These are phyloP conservation scores for Talaromyces amestolkiae DNA, from an alignment of 2,329 filamentous ascomycete species.

Conservation along the genomic window DNA sequence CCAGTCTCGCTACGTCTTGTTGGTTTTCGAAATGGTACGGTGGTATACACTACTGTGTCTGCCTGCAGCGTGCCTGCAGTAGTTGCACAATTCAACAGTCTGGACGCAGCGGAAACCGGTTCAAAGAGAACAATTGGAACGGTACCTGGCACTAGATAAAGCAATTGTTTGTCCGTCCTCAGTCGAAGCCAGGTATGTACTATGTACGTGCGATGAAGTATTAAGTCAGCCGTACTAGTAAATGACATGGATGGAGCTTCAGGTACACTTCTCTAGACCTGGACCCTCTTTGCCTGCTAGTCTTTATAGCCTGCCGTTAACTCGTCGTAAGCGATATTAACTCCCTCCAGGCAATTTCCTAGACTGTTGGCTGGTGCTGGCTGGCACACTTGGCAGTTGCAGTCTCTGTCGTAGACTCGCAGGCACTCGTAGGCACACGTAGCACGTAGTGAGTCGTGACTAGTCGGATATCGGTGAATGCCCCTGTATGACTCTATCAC, in stretches of 20 bases:
- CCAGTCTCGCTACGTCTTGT: background rate
- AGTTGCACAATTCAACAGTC: background rate
- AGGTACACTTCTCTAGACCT: background rate
- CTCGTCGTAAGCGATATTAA: background rate
- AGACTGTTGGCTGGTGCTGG: background rate
- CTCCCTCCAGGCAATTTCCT: background rate
- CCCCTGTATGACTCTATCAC: conserved; percentile 1
- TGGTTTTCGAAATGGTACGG: background rate
- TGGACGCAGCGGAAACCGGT: background rate
- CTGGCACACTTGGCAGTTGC: background rate
- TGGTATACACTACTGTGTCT: conserved; percentile 4
- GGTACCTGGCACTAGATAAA: background rate
- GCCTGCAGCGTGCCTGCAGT: background rate
- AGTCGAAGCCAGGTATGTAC: background rate
- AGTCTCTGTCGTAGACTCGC: background rate
- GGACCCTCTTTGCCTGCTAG: conserved; percentile 3
- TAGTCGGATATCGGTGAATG: conserved; percentile 1
- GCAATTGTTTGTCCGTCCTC: background rate
- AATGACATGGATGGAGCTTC: background rate
- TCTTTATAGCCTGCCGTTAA: background rate
- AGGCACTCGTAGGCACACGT: too few species aligned
- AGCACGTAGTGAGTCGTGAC: background rate
- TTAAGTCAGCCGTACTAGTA: background rate
- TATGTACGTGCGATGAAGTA: background rate
- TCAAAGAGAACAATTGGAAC: background rate